phyloP scores from a whole-genome alignment of 2,329 filamentous ascomycete species.

The Cladosporium sp. region DNA sequence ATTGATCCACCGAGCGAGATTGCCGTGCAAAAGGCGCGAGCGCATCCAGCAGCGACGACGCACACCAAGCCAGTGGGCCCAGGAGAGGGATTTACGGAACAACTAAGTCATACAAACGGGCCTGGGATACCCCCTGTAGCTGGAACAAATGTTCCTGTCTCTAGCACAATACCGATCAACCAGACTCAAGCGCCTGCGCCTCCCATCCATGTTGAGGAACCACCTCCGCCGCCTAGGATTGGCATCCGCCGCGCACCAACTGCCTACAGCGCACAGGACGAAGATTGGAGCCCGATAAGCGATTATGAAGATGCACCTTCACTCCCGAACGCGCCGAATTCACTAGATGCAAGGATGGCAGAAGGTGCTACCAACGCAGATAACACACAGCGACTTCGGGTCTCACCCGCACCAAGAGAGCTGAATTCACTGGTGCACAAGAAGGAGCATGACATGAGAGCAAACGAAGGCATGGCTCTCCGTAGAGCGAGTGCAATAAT shows the following conservation, averaged over 20 bases:
- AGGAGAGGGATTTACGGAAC: conserved; percentile 14
- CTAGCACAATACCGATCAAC: background rate
- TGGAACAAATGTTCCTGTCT: too few relatives aligned
- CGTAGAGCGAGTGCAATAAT: conserved; percentile 28
- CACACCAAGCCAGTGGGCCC: conserved; percentile 21
- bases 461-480: conserved; percentile 28
- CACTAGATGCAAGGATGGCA: background rate
- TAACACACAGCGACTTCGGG: background rate
- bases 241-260: conserved; percentile 16
- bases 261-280: conserved; percentile 15
- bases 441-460: conserved; percentile 20
- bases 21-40: conserved; percentile 49
- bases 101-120: background rate
- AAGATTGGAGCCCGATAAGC: conserved; percentile 45
- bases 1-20: conserved; percentile 69
- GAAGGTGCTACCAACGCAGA: background rate
- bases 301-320: conserved; percentile 36
- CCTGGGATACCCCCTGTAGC: background rate
- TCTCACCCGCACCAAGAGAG: background rate
- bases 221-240: conserved; percentile 18
- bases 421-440: background rate
- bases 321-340: background rate
- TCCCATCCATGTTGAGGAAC: background rate
- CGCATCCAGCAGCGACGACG: conserved; percentile 19
- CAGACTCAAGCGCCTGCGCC: background rate